Conservation (phyloP, 768 basidiomycete genomes). For the Russula emetica region DNA sequence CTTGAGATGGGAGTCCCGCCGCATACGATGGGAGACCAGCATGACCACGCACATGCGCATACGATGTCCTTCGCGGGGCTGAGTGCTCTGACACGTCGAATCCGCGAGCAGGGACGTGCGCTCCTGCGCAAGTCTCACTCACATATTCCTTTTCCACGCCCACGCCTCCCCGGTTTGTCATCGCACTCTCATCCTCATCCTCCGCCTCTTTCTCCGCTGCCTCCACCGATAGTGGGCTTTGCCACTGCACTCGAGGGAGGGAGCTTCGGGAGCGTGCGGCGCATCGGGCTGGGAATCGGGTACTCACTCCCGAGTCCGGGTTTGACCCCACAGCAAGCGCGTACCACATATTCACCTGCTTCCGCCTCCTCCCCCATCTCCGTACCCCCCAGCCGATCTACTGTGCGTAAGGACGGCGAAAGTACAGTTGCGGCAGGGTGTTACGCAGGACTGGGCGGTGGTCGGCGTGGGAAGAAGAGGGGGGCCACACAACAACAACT, state of each 20-base stretch:
- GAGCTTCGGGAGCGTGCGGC: conserved; percentile 21
- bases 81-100: conserved; percentile 10
- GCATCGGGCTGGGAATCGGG: conserved; percentile 27
- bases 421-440: conserved; percentile 15
- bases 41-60: neutral
- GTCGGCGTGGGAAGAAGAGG: conserved; percentile 14
- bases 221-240: neutral
- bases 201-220: neutral
- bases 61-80: neutral
- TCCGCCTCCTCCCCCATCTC: neutral
- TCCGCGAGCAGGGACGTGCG: conserved; percentile 21
- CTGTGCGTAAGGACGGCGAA: neutral
- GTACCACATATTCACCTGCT: neutral
- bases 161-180: neutral
- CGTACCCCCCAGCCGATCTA: neutral
- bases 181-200: neutral
- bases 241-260: neutral
- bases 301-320: conserved; percentile 22
- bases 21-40: neutral
- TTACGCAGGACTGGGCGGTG: conserved; percentile 17
- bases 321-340: conserved; percentile 5
- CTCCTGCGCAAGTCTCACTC: conserved; percentile 25
- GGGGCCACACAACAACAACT: neutral
- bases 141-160: conserved; percentile 8
- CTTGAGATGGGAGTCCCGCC: conserved; percentile 5